Conservation (phyloP, 345 rosid species). For the Linum lewisii region DNA sequence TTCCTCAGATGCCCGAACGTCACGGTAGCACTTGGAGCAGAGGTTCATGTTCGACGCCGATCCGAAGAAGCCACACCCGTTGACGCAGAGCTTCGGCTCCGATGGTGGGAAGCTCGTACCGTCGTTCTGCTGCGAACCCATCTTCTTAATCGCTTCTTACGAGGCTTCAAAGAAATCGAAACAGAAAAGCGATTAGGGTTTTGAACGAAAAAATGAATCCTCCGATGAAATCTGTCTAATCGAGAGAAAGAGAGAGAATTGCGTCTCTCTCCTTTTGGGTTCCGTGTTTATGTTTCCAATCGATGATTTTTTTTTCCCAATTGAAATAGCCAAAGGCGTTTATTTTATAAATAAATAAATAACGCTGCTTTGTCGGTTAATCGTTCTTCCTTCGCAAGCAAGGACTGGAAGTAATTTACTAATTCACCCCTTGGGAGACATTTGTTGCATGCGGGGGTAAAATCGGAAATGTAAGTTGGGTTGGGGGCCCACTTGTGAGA, state of each 20-base stretch:
- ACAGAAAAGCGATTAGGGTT: neutral
- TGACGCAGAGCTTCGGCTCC: slow-evolving; percentile 32
- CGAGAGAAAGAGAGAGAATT: neutral
- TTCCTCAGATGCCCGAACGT: slow-evolving; percentile 42
- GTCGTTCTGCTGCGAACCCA: slow-evolving; percentile 78
- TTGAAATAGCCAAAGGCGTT: neutral
- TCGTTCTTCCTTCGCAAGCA: neutral
- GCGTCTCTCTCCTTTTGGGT: neutral
- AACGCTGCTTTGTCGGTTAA: neutral
- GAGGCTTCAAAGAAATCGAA: neutral
- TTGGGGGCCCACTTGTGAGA: neutral
- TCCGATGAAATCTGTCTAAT: slow-evolving; percentile 5
- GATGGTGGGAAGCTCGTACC: slow-evolving; percentile 62
- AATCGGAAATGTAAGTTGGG: neutral
- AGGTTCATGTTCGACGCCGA: slow-evolving; percentile 12
- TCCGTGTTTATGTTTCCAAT: neutral
- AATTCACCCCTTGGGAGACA: neutral
- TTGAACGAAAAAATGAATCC: neutral
- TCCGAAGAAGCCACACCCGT: slow-evolving; percentile 25
- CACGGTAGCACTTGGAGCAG: slow-evolving; percentile 28
- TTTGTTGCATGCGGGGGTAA: neutral
- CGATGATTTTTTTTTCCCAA: neutral
- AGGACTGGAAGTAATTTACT: neutral
- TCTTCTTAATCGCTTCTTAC: slow-evolving; percentile 10
- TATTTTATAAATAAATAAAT: too few species aligned